Evolutionary conservation across 352 stramenopile species (phyloP).

Genomic region (Globisporangium cystogenes): DNA sequence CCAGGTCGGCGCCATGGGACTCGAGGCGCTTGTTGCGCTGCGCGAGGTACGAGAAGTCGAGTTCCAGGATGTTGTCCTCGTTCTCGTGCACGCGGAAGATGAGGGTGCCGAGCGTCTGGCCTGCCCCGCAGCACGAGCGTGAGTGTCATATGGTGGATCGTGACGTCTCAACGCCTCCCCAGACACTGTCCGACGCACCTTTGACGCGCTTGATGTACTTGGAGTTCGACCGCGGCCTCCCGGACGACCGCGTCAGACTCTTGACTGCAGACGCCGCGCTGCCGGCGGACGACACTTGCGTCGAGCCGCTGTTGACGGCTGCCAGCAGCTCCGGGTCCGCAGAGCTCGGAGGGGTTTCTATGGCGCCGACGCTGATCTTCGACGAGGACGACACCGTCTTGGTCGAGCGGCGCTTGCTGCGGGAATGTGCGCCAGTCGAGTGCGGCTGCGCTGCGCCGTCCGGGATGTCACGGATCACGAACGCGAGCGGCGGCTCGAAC

Average conservation of each 20-base stretch:
- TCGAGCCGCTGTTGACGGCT: conserved; percentile 10
- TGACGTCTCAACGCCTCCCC: too few relatives aligned
- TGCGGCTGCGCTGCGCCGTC: conserved; percentile 2
- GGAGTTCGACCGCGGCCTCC: conserved; percentile 12
- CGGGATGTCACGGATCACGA: conserved; percentile 6
- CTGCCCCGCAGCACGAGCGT: conserved; percentile 14
- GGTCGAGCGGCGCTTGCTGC: conserved; percentile 8
- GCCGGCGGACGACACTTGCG: conserved; percentile 4
- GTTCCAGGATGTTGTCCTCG: conserved; percentile 52
- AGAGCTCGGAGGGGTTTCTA: conserved; percentile 6
- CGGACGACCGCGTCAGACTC: conserved; percentile 6
- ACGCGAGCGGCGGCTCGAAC: conserved; percentile 11
- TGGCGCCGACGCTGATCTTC: conserved; percentile 2
- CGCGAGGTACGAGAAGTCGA: conserved; percentile 64
- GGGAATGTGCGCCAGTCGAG: not conserved
- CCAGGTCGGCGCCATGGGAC: conserved; percentile 41
- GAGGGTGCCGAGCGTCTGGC: conserved; percentile 47
- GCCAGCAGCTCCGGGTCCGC: conserved; percentile 8
- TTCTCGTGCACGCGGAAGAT: conserved; percentile 54
- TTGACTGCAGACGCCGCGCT: conserved; percentile 1
- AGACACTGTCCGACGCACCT: conserved; percentile 6
- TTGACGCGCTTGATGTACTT: conserved; percentile 18
- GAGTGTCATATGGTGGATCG: too few relatives aligned
- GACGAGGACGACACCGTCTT: not conserved
- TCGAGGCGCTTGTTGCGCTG: conserved; percentile 51